Evolutionary conservation across 306 rosid species (phyloP), one percentile per base, ranked within the genome.

Genomic region (Acacia acuminata): DNA sequence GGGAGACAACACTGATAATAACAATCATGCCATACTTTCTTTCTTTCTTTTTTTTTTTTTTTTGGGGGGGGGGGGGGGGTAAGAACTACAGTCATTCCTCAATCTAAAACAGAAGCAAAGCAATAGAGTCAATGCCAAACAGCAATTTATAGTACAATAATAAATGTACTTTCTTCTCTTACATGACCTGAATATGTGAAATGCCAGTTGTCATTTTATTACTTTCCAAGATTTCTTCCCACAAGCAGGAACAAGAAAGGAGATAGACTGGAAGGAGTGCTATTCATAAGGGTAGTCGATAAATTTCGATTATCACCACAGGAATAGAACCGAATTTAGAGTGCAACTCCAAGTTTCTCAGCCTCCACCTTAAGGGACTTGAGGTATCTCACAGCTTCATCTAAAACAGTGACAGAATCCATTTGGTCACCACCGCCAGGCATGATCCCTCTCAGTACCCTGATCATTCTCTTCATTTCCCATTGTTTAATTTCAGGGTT

Each of bases 351-450:
- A 5, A 87, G 90, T 77, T 88, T 87, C 85, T 92, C 94, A 71
- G 93, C 92, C 82, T 95, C 98, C 40, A 88, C 97, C 82, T 95
- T 95, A 60, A 95, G 98, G 76, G 98, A 89, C 89, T 95, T 93
- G 66, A 95, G 92, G 88, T 95, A 95, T 73, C 86, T 90, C 51
- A 93, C 98, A 71, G 98, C 98, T 88, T 92, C 98, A 42, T 95
- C 98, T 17, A 95, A 82, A 76, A 95, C 96, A 5, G 91, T 71
- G 12, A 88, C 90, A 8, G 93, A 50, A 73, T 88, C 91, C 97
- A 92, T 93, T 83, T 90, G 87, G 64, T 85, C 85, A 51, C 94
- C 93, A 67, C 94, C 98, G 63, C 94, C 98, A 2, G 98, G 98
- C 77, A 95, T 90, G 11, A 93, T 92, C 76, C 88, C 92, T 84